Evolutionary conservation across 2,329 filamentous ascomycete species (phyloP), one percentile per base, ranked within the genome.

Genomic region (Beauveria caledonica): DNA sequence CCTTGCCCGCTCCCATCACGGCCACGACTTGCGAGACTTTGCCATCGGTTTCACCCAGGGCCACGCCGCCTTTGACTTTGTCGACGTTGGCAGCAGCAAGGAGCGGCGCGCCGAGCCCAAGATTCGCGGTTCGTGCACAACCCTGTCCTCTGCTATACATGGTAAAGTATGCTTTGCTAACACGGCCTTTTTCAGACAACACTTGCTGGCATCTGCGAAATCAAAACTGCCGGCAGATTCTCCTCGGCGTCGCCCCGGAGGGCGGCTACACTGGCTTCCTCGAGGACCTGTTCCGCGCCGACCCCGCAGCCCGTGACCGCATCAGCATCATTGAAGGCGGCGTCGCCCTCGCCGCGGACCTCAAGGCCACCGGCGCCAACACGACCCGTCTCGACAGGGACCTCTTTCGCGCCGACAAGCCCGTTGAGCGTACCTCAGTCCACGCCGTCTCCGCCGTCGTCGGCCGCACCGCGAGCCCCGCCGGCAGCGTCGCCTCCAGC

Each of bases 191-290:
- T n/a, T n/a, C n/a, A 83, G 81, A 83, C 68, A 74, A 71, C 21
- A 74, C 81, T 9, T 73, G 75, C 51, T 86, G 82, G 78, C 78
- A 87, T 68, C 71, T 87, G 51, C 75, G 77, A 64, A 86, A 86
- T 63, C 71, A 77, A 63, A 86, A 85, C 67, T 87, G 85, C 74
- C 83, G 80, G 66, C 80, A 85, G 64, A 76, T 87, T 52, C 70
- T 86, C 39, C 73, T 87, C 40, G 85, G 84, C 50, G 77, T 86
- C 55, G 85, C 83, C 2, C 84, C 86, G 65, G 83, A 87, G 66
- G 75, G 81, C 27, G 78, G 79, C 8, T 87, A 86, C 66, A 81
- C 81, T 5, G 78, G 83, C 9, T 83, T 86, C 64, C 70, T 87
- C 21, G 78, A 83, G 65, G 78, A 83, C 62, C 71, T 86, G 3